These are phyloP conservation scores for Wickerhamomyces rabaulensis DNA, from an alignment of 805 yeast genomes.

Conservation along the genomic window DNA sequence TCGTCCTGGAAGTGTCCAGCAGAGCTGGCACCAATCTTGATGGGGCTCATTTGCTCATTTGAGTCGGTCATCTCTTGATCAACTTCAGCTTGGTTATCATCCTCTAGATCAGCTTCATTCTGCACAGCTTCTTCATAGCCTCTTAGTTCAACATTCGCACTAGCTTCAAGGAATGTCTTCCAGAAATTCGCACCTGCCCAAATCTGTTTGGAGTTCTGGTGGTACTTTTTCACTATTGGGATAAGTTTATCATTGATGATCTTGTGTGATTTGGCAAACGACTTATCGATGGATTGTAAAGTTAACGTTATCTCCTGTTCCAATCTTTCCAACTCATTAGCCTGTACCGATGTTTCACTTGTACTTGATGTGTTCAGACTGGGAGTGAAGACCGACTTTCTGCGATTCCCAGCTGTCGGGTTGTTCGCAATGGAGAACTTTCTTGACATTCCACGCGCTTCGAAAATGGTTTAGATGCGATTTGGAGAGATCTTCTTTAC, in stretches of 20 bases:
- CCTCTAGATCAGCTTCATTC: constrained; percentile 3
- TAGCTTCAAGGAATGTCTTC: constrained; percentile 72
- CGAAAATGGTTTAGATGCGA: neutral
- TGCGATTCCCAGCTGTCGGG: constrained; percentile 11
- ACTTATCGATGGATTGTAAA: constrained; percentile 74
- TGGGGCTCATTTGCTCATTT: constrained; percentile 25
- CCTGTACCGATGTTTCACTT: constrained; percentile 20
- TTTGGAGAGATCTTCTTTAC: no score
- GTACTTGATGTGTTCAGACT: constrained; percentile 10
- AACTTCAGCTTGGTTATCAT: neutral
- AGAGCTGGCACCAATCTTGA: constrained; percentile 14
- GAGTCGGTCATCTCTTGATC: constrained; percentile 11
- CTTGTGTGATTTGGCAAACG: constrained; percentile 62
- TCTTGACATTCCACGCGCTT: constrained; percentile 14
- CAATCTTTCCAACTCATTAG: constrained; percentile 47
- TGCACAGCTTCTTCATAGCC: constrained; percentile 41
- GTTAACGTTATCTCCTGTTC: constrained; percentile 78
- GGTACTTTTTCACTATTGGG: constrained; percentile 62
- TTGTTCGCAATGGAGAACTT: constrained; percentile 14
- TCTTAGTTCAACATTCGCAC: constrained; percentile 60
- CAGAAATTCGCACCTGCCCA: constrained; percentile 69
- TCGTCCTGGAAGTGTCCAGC: constrained; percentile 9
- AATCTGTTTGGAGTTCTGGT: constrained; percentile 50
- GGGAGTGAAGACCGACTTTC: constrained; percentile 23
- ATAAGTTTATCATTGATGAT: constrained; percentile 62